Conservation (phyloP, 345 rosid species). For the Brassica carinata region DNA sequence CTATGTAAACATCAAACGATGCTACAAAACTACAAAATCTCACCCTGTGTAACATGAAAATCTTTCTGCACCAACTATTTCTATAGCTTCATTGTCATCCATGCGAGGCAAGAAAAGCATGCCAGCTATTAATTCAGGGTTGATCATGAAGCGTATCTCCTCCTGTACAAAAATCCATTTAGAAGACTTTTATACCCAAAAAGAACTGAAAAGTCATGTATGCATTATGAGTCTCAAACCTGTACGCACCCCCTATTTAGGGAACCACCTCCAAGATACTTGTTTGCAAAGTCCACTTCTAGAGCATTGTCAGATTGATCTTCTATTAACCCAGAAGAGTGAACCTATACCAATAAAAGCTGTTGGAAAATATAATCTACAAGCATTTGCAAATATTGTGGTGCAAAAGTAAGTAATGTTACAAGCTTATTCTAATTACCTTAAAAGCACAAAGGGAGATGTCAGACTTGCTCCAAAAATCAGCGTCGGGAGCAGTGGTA, state of each 20-base stretch:
- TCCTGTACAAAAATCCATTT: slow-evolving; percentile 52
- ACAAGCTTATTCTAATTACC: slow-evolving; percentile 47
- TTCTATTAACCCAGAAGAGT: slow-evolving; percentile 68
- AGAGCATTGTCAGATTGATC: slow-evolving; percentile 65
- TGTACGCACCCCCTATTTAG: slow-evolving; percentile 86
- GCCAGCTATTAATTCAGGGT: slow-evolving; percentile 89
- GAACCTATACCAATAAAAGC: slow-evolving; percentile 48
- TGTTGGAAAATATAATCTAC: slow-evolving; percentile 1
- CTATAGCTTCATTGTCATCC: slow-evolving; percentile 89
- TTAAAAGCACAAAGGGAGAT: slow-evolving; percentile 65
- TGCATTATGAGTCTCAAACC: slow-evolving; percentile 46
- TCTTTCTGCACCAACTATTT: slow-evolving; percentile 83
- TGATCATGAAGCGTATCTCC: slow-evolving; percentile 96
- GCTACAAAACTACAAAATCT: slow-evolving; percentile 37
- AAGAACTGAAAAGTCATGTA: slow-evolving; percentile 13
- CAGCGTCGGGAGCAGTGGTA: slow-evolving; percentile 52
- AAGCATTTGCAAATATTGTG: neutral
- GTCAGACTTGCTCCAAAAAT: slow-evolving; percentile 71
- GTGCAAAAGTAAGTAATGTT: neutral
- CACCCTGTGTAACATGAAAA: slow-evolving; percentile 87
- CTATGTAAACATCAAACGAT: slow-evolving; percentile 5
- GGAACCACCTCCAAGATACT: slow-evolving; percentile 90
- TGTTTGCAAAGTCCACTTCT: slow-evolving; percentile 92
- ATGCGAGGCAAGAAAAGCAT: slow-evolving; percentile 92
- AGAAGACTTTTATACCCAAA: neutral